These are phyloP conservation scores for Sanguinoderma infundibulare DNA, from an alignment of 1,284 basidiomycete species.

Conservation along the genomic window DNA sequence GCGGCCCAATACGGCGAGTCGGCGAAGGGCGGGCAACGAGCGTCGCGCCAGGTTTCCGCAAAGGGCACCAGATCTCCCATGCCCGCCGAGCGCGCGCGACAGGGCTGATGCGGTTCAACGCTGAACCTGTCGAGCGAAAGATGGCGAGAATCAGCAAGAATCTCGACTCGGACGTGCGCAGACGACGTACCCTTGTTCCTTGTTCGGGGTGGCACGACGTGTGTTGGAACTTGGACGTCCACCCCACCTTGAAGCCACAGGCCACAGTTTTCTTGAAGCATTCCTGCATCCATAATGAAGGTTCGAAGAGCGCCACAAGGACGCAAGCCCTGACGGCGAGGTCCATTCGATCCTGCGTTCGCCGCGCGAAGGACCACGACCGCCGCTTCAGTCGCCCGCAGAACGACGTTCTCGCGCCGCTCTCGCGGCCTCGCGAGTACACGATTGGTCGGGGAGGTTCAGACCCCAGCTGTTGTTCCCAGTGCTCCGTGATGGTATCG, in stretches of 20 bases:
- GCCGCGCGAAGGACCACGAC: not conserved
- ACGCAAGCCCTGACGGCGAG: too few relatives aligned
- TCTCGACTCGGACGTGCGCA: too few relatives aligned
- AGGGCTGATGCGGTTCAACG: not conserved
- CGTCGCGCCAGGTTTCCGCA: not conserved
- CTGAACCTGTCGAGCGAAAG: not conserved
- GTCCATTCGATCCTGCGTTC: too few relatives aligned
- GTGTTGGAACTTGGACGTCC: too few relatives aligned
- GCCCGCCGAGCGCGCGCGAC: not conserved
- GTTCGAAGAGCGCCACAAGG: too few relatives aligned
- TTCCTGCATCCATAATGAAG: not conserved
- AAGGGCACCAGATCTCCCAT: not conserved
- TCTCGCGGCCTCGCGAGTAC: not conserved
- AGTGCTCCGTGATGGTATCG: not conserved
- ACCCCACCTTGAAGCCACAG: too few relatives aligned
- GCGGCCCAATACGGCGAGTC: not conserved
- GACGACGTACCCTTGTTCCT: not conserved
- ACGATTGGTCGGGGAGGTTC: conserved; percentile 5
- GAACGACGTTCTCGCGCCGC: not conserved
- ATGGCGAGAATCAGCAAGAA: too few relatives aligned
- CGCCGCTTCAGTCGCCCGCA: not conserved
- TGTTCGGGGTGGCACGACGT: not conserved
- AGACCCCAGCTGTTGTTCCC: conserved; percentile 9
- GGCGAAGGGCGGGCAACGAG: not conserved
- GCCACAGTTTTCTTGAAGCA: too few relatives aligned